Evolutionary conservation across 2,329 filamentous ascomycete species (phyloP).

Genomic region (Sarocladiaceae sp.): DNA sequence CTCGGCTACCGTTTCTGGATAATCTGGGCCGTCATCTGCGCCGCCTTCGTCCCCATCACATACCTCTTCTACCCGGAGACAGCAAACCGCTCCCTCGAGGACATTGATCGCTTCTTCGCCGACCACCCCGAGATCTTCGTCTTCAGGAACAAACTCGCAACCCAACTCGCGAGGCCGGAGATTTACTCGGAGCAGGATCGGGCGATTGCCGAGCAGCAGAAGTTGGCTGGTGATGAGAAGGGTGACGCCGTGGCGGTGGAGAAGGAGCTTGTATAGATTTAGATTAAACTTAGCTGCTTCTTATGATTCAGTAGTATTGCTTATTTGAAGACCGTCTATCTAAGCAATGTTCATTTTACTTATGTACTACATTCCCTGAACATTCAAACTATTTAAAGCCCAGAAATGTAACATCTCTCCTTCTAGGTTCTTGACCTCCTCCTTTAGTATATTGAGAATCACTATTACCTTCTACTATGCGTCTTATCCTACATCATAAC

Average conservation of each 20-base stretch:
- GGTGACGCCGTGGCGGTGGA: not conserved
- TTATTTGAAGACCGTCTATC: too few relatives aligned
- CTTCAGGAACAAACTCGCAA: conserved; percentile 1
- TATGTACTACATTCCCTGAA: too few relatives aligned
- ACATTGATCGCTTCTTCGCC: conserved; percentile 46
- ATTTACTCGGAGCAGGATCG: not conserved
- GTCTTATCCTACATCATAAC: too few relatives aligned
- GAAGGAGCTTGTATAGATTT: not conserved
- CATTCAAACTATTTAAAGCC: too few relatives aligned
- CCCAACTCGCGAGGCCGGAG: not conserved
- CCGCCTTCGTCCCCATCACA: conserved; percentile 34
- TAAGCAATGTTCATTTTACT: too few relatives aligned
- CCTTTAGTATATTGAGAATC: too few relatives aligned
- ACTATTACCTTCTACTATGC: too few relatives aligned
- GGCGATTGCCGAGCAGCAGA: conserved; percentile 3
- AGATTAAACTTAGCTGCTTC: too few relatives aligned
- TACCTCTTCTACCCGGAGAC: conserved; percentile 43
- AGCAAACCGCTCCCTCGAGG: conserved; percentile 48
- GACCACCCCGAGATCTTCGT: conserved; percentile 12
- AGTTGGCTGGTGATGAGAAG: not conserved
- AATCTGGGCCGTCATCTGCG: conserved; percentile 38
- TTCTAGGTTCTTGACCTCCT: too few relatives aligned
- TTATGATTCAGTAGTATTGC: too few relatives aligned
- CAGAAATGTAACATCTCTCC: too few relatives aligned
- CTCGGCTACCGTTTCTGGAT: conserved; percentile 43